Percentiles rank a stretch among this genome's conserved stretches.
Evolutionary conservation across 352 stramenopile species (phyloP).

Genomic region (Phytophthora palmivora): DNA sequence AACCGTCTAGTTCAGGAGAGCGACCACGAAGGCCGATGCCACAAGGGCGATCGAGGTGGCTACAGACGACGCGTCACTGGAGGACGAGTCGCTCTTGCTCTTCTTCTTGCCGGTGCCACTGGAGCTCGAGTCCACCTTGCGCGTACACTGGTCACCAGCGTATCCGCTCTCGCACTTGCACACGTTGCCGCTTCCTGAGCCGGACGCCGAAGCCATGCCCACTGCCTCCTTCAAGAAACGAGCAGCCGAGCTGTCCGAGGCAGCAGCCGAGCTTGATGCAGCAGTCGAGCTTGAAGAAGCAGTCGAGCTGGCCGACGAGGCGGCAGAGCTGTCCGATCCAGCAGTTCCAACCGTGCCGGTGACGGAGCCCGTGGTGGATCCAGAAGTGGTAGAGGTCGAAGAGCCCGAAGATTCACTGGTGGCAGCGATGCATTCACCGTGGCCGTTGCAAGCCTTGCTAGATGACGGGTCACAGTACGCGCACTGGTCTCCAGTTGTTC

Average conservation of each 20-base stretch:
- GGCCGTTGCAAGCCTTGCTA: constrained; percentile 61
- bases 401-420: constrained; percentile 28
- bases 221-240: constrained; percentile 41
- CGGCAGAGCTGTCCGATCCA: not conserved
- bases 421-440: constrained; percentile 60
- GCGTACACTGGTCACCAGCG: constrained; percentile 63
- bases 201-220: constrained; percentile 38
- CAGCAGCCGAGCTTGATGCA: no score
- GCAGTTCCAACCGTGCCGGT: constrained; percentile 19
- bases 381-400: constrained; percentile 21
- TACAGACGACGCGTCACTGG: constrained; percentile 35
- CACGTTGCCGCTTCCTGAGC: constrained; percentile 35
- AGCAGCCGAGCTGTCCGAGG: constrained; percentile 20
- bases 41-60: constrained; percentile 40
- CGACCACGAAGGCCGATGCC: constrained; percentile 37
- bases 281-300: no score
- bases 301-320: no score
- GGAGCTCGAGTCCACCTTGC: constrained; percentile 50
- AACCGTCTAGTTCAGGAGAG: constrained; percentile 52
- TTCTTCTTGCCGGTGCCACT: constrained; percentile 31
- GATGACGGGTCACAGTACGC: constrained; percentile 67
- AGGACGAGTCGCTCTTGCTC: constrained; percentile 28
- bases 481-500: constrained; percentile 76
- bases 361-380: constrained; percentile 31
- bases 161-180: constrained; percentile 70